Evolutionary conservation across 192 early-diverging fungal genomes (phyloP).

Genomic region (Diversispora epigaea): DNA sequence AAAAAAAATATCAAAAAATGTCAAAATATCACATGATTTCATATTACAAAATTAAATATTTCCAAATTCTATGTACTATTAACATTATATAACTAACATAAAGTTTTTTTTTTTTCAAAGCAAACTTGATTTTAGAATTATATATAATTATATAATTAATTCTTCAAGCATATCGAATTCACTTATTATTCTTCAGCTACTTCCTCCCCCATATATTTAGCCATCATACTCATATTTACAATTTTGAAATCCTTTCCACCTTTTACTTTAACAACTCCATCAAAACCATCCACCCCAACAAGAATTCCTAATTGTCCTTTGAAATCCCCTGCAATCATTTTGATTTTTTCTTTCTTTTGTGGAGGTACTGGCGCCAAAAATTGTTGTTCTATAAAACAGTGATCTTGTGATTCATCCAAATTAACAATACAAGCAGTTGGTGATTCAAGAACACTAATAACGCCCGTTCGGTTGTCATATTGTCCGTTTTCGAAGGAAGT

Average conservation of each 20-base stretch:
- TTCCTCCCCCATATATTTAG: constrained; percentile 48
- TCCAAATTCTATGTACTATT: too few species aligned
- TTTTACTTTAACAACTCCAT: constrained; percentile 70
- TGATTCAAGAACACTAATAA: constrained; percentile 51
- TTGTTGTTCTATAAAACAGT: constrained; percentile 42
- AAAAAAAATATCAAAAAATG: too few species aligned
- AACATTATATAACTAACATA: too few species aligned
- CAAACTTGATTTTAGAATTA: too few species aligned
- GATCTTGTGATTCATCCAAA: constrained; percentile 45
- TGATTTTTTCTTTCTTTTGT: constrained; percentile 70
- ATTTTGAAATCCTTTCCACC: constrained; percentile 59
- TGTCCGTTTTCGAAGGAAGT: constrained; percentile 40
- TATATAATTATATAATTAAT: too few species aligned
- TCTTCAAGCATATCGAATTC: too few species aligned
- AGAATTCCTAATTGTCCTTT: constrained; percentile 62
- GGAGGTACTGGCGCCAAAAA: constrained; percentile 58
- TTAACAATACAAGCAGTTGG: background rate
- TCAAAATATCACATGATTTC: too few species aligned
- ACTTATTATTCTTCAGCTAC: background rate
- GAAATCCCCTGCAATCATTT: constrained; percentile 62
- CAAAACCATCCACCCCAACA: constrained; percentile 71
- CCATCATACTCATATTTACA: constrained; percentile 53
- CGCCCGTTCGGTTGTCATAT: constrained; percentile 50
- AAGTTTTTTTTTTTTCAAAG: too few species aligned
- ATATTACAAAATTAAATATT: too few species aligned